Evolutionary conservation across 2,329 filamentous ascomycete genomes (phyloP).

Genomic region (Nannizziopsis barbatae): DNA sequence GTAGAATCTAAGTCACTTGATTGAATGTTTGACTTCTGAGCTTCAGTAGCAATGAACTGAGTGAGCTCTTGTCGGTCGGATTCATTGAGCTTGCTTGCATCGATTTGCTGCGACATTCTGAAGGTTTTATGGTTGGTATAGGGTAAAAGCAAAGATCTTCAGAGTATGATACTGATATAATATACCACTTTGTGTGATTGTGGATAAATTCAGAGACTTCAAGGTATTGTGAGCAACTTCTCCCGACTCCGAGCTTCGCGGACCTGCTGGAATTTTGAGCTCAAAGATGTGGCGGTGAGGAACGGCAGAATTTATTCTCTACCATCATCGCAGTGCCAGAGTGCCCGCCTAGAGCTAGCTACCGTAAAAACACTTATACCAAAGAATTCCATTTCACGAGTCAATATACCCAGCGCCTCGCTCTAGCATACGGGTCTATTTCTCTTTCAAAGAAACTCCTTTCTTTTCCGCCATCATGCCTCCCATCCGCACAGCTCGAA

Average conservation of each 20-base stretch:
- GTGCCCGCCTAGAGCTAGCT: background rate
- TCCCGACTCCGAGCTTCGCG: background rate
- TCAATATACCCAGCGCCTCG: background rate
- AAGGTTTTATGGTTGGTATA: constrained; percentile 20
- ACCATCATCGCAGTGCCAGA: background rate
- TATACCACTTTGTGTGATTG: background rate
- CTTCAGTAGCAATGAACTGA: constrained; percentile 72
- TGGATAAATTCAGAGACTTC: background rate
- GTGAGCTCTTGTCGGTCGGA: constrained; percentile 80
- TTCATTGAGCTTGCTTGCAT: constrained; percentile 64
- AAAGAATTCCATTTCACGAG: background rate
- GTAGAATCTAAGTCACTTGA: constrained; percentile 31
- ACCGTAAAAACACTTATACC: background rate
- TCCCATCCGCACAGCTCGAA: constrained; percentile 48
- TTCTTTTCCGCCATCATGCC: constrained; percentile 39
- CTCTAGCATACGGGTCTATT: background rate
- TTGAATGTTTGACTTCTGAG: constrained; percentile 59
- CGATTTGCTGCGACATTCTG: constrained; percentile 34
- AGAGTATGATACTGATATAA: too few relatives aligned
- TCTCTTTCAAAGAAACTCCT: background rate
- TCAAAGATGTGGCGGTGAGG: background rate
- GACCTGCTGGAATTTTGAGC: constrained; percentile 2
- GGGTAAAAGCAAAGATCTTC: too few relatives aligned
- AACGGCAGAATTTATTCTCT: background rate
- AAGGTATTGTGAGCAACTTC: background rate